phyloP scores from a whole-genome alignment of 805 yeast species.

The Osmozyma mogii region DNA sequence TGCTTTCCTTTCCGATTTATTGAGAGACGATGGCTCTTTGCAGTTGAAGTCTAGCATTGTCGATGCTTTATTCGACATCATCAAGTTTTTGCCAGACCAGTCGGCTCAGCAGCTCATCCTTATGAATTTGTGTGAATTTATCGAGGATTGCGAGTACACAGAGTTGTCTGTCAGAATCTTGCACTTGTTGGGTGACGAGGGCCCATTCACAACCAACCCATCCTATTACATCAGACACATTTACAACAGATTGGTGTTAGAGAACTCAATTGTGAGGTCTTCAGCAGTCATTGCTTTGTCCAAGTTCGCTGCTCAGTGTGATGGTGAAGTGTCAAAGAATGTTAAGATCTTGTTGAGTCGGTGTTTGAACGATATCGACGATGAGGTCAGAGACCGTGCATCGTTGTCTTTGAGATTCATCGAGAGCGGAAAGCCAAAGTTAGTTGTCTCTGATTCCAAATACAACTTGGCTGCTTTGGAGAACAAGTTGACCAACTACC shows the following conservation, averaged over 20 bases:
- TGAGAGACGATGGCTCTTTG: slow-evolving; percentile 88
- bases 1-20: slow-evolving; percentile 69
- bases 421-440: slow-evolving; percentile 24
- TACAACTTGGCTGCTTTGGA: slow-evolving; percentile 77
- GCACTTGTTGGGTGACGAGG: slow-evolving; percentile 89
- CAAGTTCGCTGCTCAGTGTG: slow-evolving; percentile 78
- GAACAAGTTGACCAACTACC: slow-evolving; percentile 63
- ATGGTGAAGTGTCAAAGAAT: slow-evolving; percentile 56
- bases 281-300: slow-evolving; percentile 92
- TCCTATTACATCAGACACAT: slow-evolving; percentile 91
- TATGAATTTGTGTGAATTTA: slow-evolving; percentile 88
- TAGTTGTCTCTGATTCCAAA: slow-evolving; percentile 59
- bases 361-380: slow-evolving; percentile 84
- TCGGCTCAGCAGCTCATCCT: slow-evolving; percentile 75
- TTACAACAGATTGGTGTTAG: slow-evolving; percentile 93
- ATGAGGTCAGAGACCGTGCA: slow-evolving; percentile 97
- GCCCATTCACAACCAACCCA: slow-evolving; percentile 81
- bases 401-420: slow-evolving; percentile 72
- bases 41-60: slow-evolving; percentile 79
- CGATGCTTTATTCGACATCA: slow-evolving; percentile 88
- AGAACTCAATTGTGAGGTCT: slow-evolving; percentile 90
- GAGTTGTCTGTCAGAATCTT: slow-evolving; percentile 89
- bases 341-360: slow-evolving; percentile 71
- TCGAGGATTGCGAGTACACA: slow-evolving; percentile 96
- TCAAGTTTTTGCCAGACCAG: slow-evolving; percentile 66